Evolutionary conservation across 352 stramenopile species (phyloP), one percentile per base, ranked within the genome.

Genomic region (Pythium periplocum): DNA sequence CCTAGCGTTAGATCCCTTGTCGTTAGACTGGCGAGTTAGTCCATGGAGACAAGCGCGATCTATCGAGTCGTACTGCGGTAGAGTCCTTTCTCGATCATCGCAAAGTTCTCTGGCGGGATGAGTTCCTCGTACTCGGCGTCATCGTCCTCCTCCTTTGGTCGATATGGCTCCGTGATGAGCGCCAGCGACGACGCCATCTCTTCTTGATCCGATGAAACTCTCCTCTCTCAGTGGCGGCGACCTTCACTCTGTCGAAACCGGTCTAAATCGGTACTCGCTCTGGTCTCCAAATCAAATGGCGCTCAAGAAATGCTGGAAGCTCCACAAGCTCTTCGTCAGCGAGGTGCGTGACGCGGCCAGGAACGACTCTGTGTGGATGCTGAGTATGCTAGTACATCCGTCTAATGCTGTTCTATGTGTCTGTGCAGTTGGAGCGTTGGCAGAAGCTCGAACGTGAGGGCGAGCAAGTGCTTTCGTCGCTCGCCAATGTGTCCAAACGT

Each of bases 91-190:
- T 91, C 78, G 57, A 95, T 88, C 75, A 93, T 91, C 6, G 83
- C 81, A 58, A 95, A 95, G 59, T 95, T 95, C 53, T 93, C 81
- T 5, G 85, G 85, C 48, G 84, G 79, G 55, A 93, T 93, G 48
- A 92, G 76, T 68, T 90, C 82, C 52, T 89, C 78, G 43, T 88
- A 89, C 49, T 93, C 83, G 4, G 61, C 57, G 50, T 90, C 77
- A 41, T 83, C 78, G 11, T 88, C 80, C 10, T 87, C 80, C 7
- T 75, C 71, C 11, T 78, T 68, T n/a, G 43, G 4, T 33, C 38
- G 41, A 38, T 53, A 57, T 17, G 56, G 40, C 56, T 57, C 56
- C 33, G 48, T 33, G 17, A 33, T 6, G 11, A 52, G 49, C 34
- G 56, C 40, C 48, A 43, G 26, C 37, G 34, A 17, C 48, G 55